Conservation (phyloP, 2,329 filamentous ascomycete species). For the Botrytis paeoniae region DNA sequence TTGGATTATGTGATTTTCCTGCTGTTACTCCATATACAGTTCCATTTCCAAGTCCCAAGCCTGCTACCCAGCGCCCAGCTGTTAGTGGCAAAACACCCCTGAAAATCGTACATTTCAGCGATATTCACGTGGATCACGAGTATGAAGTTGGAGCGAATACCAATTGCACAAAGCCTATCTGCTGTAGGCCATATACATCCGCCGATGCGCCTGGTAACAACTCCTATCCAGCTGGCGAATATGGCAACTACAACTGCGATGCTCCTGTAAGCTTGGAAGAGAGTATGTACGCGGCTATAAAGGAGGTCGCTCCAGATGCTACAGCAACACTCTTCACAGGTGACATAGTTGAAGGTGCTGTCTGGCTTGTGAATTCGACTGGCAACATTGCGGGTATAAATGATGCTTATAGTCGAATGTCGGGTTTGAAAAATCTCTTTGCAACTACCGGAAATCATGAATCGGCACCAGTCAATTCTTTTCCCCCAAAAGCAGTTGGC, state of each 20-base stretch:
- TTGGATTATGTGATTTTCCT: conserved; percentile 44
- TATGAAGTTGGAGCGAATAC: conserved; percentile 42
- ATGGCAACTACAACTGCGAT: conserved; percentile 42
- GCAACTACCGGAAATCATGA: conserved; percentile 44
- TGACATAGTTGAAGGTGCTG: conserved; percentile 41
- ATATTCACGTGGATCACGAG: conserved; percentile 43
- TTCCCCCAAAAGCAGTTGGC: conserved; percentile 35
- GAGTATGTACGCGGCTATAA: conserved; percentile 42
- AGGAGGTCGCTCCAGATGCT: conserved; percentile 32
- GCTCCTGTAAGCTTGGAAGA: conserved; percentile 41
- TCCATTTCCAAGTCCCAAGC: conserved; percentile 39
- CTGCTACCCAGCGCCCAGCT: conserved; percentile 37
- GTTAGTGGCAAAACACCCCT: conserved; percentile 41
- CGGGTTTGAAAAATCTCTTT: conserved; percentile 38
- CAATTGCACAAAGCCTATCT: conserved; percentile 44
- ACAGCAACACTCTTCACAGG: conserved; percentile 43
- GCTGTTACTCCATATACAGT: conserved; percentile 38
- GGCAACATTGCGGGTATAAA: conserved; percentile 40
- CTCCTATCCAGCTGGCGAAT: conserved; percentile 40
- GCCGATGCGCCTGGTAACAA: conserved; percentile 41
- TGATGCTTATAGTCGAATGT: conserved; percentile 39
- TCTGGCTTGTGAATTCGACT: conserved; percentile 38
- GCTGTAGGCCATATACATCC: conserved; percentile 41
- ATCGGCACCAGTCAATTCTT: conserved; percentile 39
- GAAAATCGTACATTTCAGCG: conserved; percentile 43